Base-by-base conservation (phyloP, 148 eudicot species). In the Fallopia convolvulus region DNA sequence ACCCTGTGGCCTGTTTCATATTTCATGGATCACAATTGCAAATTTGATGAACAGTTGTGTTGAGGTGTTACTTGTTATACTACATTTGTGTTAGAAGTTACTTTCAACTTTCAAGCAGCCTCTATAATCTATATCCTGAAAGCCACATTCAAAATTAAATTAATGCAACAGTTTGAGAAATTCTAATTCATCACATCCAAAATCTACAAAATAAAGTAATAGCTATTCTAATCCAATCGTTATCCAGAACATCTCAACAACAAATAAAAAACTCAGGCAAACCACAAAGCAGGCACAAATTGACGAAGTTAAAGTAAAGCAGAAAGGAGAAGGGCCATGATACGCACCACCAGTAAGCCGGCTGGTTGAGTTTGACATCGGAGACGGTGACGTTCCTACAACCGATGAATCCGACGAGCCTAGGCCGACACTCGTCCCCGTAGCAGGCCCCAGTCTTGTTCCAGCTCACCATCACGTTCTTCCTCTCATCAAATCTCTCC, bases 401-500 rank as follows among this genome's bases (percentile, higher is more conserved):
- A 33, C 96, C 80, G 36, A 95, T 77, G 36, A 95, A 92, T 23
- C 99, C 99, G 8, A 95, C 91, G 56, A 95, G 80, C 46, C 99
- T 80, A 1, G 99, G 99, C 79, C 99, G 48, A 42, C 99, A 95
- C 86, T 95, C 99, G 52, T 92, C 97, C 14, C 96, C 99, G 39
- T 70, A 48, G 55, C 99, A 95, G 36, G 81, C 87, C 33, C 97
- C 97, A 0, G 94, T 92, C 44, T 74, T 39, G 70, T 95, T 95
- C 99, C 99, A 95, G 32, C 97, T 95, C 86, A 95, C 92, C 99
- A 92, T 95, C 86, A 95, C 99, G 77, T 92, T 95, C 88, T 95
- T 95, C 89, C 79, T 86, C 81, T 86, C 89, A 75, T 95, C 91
- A 47, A 86, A 92, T 79, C 85, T 87, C 85, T 81, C 78, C 74